phyloP scores from a whole-genome alignment of 306 rosid species.

The Vachellia collinsii region DNA sequence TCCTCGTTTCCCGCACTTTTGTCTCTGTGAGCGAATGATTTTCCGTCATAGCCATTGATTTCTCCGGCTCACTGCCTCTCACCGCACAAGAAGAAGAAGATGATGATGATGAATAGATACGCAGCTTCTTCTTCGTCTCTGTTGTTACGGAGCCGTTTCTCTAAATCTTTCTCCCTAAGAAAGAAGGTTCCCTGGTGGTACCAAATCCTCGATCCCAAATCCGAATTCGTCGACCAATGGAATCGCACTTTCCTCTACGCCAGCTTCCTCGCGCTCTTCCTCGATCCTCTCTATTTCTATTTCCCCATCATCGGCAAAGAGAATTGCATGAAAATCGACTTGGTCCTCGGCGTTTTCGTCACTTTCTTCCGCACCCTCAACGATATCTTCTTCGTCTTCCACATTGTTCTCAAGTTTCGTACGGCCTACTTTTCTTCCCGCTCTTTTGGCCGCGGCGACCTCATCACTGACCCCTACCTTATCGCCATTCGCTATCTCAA shows the following conservation, averaged over 20 bases:
- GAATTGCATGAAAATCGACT: constrained; percentile 62
- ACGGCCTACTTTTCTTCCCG: constrained; percentile 60
- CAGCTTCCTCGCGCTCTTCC: constrained; percentile 66
- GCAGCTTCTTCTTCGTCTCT: constrained; percentile 39
- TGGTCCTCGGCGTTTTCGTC: constrained; percentile 57
- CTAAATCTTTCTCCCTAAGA: constrained; percentile 51
- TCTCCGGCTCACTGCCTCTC: constrained; percentile 1
- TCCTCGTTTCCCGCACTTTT: neutral
- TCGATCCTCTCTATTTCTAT: constrained; percentile 88
- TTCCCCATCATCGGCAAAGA: constrained; percentile 59
- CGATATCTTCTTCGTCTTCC: constrained; percentile 70
- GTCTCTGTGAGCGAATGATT: neutral
- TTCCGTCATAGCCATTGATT: neutral
- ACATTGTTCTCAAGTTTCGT: constrained; percentile 70
- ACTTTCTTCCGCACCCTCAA: constrained; percentile 67
- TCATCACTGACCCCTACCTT: constrained; percentile 55
- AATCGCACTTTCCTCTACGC: constrained; percentile 60
- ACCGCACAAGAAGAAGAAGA: constrained; percentile 22
- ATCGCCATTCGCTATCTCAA: constrained; percentile 67
- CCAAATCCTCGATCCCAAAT: constrained; percentile 68
- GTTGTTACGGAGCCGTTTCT: constrained; percentile 45
- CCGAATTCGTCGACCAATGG: constrained; percentile 61
- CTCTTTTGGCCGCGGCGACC: constrained; percentile 75
- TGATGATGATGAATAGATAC: constrained; percentile 29
- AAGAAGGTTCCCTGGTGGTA: constrained; percentile 76